Conservation (phyloP, 169 alveolate genomes). For the Miamiensis avidus region DNA sequence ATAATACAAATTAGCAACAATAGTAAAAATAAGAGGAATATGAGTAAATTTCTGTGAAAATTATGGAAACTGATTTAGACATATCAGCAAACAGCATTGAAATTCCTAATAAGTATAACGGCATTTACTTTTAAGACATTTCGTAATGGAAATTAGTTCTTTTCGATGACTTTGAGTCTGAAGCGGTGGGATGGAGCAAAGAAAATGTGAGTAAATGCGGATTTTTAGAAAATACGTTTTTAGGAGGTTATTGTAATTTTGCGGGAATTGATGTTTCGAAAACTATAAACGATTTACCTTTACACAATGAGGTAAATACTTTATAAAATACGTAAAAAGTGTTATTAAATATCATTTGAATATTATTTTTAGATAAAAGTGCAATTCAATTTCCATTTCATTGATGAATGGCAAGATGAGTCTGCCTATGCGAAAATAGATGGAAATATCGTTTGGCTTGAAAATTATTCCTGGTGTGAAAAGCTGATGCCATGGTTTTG, state of each 20-base stretch:
- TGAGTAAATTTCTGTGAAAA: no score
- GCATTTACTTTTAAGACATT: constrained; percentile 24
- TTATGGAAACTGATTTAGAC: no score
- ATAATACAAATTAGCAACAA: not conserved
- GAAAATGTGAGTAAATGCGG: constrained; percentile 20
- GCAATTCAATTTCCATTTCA: constrained; percentile 23
- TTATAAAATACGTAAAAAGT: no score
- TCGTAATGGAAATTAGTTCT: constrained; percentile 18
- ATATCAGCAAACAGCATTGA: no score
- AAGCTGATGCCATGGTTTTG: constrained; percentile 28
- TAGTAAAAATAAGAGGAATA: no score
- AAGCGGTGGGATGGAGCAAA: constrained; percentile 25
- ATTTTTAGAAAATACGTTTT: constrained; percentile 4
- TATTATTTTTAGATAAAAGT: constrained; percentile 30
- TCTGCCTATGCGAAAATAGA: constrained; percentile 22
- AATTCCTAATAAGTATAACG: no score
- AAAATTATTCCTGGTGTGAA: constrained; percentile 36
- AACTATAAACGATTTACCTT: constrained; percentile 30
- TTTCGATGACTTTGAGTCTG: constrained; percentile 33
- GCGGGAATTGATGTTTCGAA: constrained; percentile 16
- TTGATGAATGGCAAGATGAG: constrained; percentile 43
- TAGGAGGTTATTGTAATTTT: constrained; percentile 40
- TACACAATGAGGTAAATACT: constrained; percentile 13
- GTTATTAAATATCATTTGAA: not conserved
- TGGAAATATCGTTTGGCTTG: constrained; percentile 20